Evolutionary conservation across 345 rosid genomes (phyloP).

Genomic region (Psidium guajava): DNA sequence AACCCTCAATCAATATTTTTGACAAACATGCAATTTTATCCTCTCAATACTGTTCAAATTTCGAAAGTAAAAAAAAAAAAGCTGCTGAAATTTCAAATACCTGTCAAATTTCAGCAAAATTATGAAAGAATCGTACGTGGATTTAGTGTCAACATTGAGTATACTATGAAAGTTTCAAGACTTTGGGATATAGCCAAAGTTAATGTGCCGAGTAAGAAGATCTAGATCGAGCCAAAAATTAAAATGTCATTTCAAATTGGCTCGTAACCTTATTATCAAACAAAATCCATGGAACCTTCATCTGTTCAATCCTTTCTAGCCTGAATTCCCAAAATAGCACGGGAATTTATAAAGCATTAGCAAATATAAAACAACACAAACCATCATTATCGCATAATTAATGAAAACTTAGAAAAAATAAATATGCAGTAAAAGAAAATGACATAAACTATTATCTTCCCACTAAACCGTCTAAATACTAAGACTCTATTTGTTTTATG

Average conservation of each 20-base stretch:
- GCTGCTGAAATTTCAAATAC: background rate
- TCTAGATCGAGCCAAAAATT: background rate
- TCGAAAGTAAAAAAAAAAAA: background rate
- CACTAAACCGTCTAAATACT: background rate
- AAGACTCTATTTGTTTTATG: background rate
- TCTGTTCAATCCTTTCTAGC: background rate
- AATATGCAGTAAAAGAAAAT: background rate
- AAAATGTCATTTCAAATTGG: accelerated
- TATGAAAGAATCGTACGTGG: background rate
- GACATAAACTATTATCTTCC: background rate
- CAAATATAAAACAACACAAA: background rate
- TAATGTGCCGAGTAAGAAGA: background rate
- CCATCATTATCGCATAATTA: background rate
- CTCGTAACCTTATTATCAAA: background rate
- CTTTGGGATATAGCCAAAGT: background rate
- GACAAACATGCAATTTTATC: background rate
- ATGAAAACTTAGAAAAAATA: background rate
- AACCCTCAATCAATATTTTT: background rate
- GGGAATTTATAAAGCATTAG: background rate
- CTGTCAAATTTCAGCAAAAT: background rate
- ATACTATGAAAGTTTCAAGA: background rate
- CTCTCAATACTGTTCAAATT: background rate
- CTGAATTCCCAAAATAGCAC: background rate
- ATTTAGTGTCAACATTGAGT: background rate
- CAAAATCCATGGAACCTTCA: background rate